Conservation (phyloP, 2,329 filamentous ascomycete species). For the Aspergillus tanneri region DNA sequence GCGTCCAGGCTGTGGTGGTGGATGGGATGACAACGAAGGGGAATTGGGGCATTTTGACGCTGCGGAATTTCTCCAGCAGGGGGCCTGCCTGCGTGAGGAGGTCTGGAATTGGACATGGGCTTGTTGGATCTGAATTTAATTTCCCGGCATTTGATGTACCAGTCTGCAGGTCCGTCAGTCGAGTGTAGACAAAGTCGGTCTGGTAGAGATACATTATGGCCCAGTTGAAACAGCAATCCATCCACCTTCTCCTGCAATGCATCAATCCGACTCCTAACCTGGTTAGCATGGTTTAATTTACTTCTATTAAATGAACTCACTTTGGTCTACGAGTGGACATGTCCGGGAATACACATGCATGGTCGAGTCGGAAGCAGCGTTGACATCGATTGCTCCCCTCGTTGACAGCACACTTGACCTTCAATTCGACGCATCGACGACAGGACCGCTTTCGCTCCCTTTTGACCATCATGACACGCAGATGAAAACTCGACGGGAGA, state of each 20-base stretch:
- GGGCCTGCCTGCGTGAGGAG: not conserved
- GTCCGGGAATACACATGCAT: constrained; percentile 8
- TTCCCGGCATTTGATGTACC: not conserved
- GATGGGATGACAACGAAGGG: constrained; percentile 11
- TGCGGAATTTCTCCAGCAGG: constrained; percentile 9
- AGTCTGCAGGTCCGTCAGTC: not conserved
- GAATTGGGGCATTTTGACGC: constrained; percentile 13
- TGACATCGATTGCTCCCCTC: constrained; percentile 5
- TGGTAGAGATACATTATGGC: not conserved
- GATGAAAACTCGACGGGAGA: not conserved
- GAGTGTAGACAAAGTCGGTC: not conserved
- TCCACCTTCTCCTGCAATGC: constrained; percentile 10
- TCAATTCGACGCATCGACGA: constrained; percentile 10
- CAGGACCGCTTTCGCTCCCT: constrained; percentile 10
- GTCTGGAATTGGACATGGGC: not conserved
- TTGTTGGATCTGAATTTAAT: not conserved
- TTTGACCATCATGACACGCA: constrained; percentile 1
- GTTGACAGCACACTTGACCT: constrained; percentile 11
- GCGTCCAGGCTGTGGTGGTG: not conserved
- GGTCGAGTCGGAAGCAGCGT: constrained; percentile 13
- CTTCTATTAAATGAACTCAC: not conserved
- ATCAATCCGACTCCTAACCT: constrained; percentile 10
- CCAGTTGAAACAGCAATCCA: constrained; percentile 3
- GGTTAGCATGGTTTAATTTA: not conserved
- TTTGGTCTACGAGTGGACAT: not conserved